These are phyloP conservation scores for Rosa hybrid DNA, from an alignment of 331 rosid species.

Conservation along the genomic window DNA sequence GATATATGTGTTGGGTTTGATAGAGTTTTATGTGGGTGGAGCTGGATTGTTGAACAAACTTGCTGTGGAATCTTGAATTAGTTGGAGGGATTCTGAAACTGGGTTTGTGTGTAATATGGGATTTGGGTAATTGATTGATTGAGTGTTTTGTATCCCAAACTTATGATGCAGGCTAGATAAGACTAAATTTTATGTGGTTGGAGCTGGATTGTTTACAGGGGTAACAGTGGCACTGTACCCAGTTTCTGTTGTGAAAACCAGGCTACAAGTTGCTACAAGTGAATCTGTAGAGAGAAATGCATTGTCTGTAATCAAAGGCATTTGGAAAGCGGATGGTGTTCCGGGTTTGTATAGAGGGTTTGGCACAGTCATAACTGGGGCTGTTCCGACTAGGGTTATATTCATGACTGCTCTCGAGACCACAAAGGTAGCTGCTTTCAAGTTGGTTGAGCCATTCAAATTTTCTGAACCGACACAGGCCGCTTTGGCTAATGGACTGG, in stretches of 20 bases:
- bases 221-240: slow-evolving; percentile 85
- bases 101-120: neutral
- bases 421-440: slow-evolving; percentile 69
- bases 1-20: too few species aligned
- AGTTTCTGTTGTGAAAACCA: slow-evolving; percentile 81
- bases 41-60: neutral
- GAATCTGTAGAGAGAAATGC: slow-evolving; percentile 72
- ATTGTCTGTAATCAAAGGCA: slow-evolving; percentile 64
- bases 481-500: slow-evolving; percentile 85
- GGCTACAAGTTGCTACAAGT: slow-evolving; percentile 84
- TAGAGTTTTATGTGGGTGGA: too few species aligned
- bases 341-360: slow-evolving; percentile 92
- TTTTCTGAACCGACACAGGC: slow-evolving; percentile 78
- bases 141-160: neutral
- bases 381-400: slow-evolving; percentile 85
- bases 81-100: neutral
- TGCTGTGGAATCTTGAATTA: neutral
- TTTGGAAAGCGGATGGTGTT: slow-evolving; percentile 74
- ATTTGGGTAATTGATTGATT: neutral
- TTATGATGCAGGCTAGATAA: slow-evolving; percentile 77
- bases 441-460: slow-evolving; percentile 60
- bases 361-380: slow-evolving; percentile 77
- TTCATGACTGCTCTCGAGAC: slow-evolving; percentile 85
- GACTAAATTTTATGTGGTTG: slow-evolving; percentile 74
- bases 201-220: slow-evolving; percentile 91